Base-by-base conservation (phyloP, 805 yeast genomes). In the Teunomyces gatunensis region DNA sequence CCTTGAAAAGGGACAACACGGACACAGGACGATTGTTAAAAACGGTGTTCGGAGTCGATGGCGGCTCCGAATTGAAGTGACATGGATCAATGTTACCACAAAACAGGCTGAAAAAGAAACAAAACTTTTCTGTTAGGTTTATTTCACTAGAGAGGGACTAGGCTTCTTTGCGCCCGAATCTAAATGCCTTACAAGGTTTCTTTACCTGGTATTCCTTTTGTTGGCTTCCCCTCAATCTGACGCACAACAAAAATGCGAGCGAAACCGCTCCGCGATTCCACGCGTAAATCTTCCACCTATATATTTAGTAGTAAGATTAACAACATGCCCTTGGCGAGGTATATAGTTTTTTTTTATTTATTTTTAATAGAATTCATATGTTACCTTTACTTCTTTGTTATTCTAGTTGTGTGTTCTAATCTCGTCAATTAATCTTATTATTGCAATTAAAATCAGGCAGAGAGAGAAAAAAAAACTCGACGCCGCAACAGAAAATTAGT, bases 221-320 rank as follows among this genome's bases (percentile, higher is more conserved):
- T 32, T 13, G 18, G 29, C 40, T 37, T 37, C 40, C 40, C 40
- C 40, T 37, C 40, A 23, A 37, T 37, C 17, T 29, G 21, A 37
- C 40, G 40, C 40, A 37, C 40, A 37, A 37, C 40, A 37, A 35
- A 35, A 35, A 20, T 20, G 27, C 39, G 39, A 35, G 25, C 15
- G 39, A 35, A 35, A 18, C 39, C 39, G 39, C 23, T 17, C 13
- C n/a, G 39, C 13, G 23, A 17, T 35, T 20, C 11, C 23, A 12
- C 23, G 13, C 39, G 27, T 32, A 25, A 25, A 25, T 9, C 27
- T 6, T 7, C 4, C 11, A 9, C 11, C 27, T 25, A 25, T 25
- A 25, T 6, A 25, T 7, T 7, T 9, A 25, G 9, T 25, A 7
- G 7, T 9, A 25, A 25, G 27, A 9, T 25, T 25, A 25, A 25